These are phyloP conservation scores for Boletus reticuloceps DNA, from an alignment of 768 basidiomycete genomes.

Conservation along the genomic window DNA sequence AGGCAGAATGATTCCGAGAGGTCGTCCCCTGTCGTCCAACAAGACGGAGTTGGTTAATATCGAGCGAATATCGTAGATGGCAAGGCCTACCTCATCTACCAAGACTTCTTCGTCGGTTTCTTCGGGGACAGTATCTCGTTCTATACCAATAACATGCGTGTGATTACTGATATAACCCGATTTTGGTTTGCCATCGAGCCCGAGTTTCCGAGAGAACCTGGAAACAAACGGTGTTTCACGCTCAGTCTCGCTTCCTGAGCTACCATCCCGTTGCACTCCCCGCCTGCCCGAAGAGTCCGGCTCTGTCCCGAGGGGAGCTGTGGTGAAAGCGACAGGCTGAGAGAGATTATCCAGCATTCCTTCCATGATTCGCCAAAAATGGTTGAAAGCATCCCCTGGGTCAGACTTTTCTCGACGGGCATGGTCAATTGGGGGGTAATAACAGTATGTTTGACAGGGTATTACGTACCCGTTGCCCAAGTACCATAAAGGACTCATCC, in stretches of 20 bases:
- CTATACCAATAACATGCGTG: slow-evolving; percentile 17
- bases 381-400: slow-evolving; percentile 82
- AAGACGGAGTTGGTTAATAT: slow-evolving; percentile 2
- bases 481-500: slow-evolving; percentile 87
- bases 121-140: slow-evolving; percentile 24
- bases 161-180: slow-evolving; percentile 13
- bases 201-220: slow-evolving; percentile 48
- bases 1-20: slow-evolving; percentile 80
- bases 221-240: slow-evolving; percentile 61
- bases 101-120: slow-evolving; percentile 64
- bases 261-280: slow-evolving; percentile 44
- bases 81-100: slow-evolving; percentile 55
- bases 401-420: slow-evolving; percentile 51
- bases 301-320: slow-evolving; percentile 62
- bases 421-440: slow-evolving; percentile 1
- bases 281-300: slow-evolving; percentile 22
- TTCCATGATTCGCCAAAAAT: slow-evolving; percentile 88
- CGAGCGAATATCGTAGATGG: background rate
- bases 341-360: slow-evolving; percentile 85
- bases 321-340: slow-evolving; percentile 76
- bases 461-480: slow-evolving; percentile 66
- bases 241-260: slow-evolving; percentile 65
- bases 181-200: slow-evolving; percentile 22
- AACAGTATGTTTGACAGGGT: background rate
- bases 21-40: slow-evolving; percentile 47